phyloP scores from a whole-genome alignment of 108 stramenopile genomes.

The Pseudonitzschia multiseries region DNA sequence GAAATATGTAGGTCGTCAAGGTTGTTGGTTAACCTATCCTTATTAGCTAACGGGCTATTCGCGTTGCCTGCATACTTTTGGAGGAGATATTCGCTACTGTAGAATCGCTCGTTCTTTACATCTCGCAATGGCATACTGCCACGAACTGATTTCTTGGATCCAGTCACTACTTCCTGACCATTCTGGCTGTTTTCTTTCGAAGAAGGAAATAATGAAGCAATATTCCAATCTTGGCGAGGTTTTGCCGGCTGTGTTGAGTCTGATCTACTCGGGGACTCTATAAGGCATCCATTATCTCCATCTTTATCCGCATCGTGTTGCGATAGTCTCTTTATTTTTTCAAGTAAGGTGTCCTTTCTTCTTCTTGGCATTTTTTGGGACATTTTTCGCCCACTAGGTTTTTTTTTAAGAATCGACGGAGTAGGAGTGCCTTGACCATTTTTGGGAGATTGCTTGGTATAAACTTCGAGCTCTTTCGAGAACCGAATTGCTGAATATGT shows the following conservation, averaged over 20 bases:
- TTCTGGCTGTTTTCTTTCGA: not conserved
- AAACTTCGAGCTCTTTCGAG: conserved; percentile 22
- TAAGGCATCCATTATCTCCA: not conserved
- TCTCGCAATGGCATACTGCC: not conserved
- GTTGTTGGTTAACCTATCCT: not conserved
- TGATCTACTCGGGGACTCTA: conserved; percentile 2
- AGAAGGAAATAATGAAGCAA: not conserved
- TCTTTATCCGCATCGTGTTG: not conserved
- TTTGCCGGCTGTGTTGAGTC: not conserved
- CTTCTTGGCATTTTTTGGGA: not conserved
- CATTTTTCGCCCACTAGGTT: not conserved
- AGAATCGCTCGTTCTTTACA: not conserved
- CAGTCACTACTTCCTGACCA: not conserved
- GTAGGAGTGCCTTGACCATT: conserved; percentile 23
- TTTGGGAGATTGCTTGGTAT: conserved; percentile 16
- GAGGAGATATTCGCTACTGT: not conserved
- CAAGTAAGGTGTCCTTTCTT: not conserved
- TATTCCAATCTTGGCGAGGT: conserved; percentile 3
- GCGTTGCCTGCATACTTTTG: not conserved
- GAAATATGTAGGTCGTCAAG: not conserved
- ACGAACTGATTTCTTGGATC: not conserved
- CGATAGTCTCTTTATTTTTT: conserved; percentile 22
- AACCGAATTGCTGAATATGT: conserved; percentile 9
- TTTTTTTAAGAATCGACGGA: conserved; percentile 15
- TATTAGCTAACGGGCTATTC: not conserved